Base-by-base conservation (phyloP, 2,329 filamentous ascomycete genomes). In the Bretziella fagacearum region DNA sequence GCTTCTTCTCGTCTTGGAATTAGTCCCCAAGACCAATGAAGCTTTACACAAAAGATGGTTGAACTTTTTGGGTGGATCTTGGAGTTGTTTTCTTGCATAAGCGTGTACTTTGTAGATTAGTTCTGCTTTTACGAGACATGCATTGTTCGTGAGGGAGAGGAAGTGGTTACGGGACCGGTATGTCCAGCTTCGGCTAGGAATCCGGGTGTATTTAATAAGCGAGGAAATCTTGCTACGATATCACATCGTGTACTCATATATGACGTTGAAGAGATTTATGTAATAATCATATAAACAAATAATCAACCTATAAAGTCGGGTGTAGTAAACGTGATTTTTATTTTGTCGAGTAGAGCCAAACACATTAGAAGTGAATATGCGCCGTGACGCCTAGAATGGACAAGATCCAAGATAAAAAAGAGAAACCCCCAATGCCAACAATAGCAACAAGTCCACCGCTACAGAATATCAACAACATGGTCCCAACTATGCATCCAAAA, bases 341-440 rank as follows among this genome's bases (percentile, higher is more conserved):
- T 44, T 23, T 47, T n/a, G n/a, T n/a, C n/a, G 22, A 37, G 37
- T 48, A 23, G 43, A 42, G 26, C 37, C 36, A 46, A 51, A 43
- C 32, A 33, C 37, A 39, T 22, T 36, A 35, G 20, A 39, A 30
- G 39, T n/a, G n/a, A n/a, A 51, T 41, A 44, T 51, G 39, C 44
- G 48, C 48, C 49, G 42, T 32, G 35, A 48, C 45, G 41, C 40
- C 49, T 17, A 40, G 18, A 47, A 45, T 40, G 32, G 48, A 48
- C 39, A 41, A 40, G 22, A 36, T 51, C 35, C 49, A 39, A 45
- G n/a, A n/a, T n/a, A n/a, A n/a, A n/a, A n/a, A n/a, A n/a, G n/a
- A n/a, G n/a, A n/a, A 47, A 47, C 42, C 35, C 39, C 36, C 29
- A 48, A 51, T 47, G 35, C 33, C 42, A 45, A 51, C 23, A 45